Evolutionary conservation across 2,329 filamentous ascomycete genomes (phyloP), one percentile per base, ranked within the genome.

Genomic region (Fusarium buharicum): DNA sequence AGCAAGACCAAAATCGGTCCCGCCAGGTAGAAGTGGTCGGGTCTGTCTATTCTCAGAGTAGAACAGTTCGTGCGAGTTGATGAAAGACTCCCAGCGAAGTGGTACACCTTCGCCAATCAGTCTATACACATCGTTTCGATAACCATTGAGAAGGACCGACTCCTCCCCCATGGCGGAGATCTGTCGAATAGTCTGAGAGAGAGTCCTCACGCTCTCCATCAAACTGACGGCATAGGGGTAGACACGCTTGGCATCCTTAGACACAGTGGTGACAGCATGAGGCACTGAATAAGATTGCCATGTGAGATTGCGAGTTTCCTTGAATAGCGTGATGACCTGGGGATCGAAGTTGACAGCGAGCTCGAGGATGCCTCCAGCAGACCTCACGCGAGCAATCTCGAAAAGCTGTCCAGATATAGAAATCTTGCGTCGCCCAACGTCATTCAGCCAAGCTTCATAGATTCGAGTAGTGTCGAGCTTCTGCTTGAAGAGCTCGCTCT

Each of bases 201-300:
- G 90, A 0, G 93, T 98, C 55, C 93, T 87, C n/a, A 98, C 92
- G 71, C 93, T 98, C 78, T 99, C 95, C 93, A 99, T 99, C 66
- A 99, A 79, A 72, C 93, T 98, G 65, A 99, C 93, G 20, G 96
- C 95, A 72, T 96, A 99, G 0, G 95, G 95, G 70, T 99, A 99
- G 4, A 99, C 95, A 49, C 95, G 87, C 78, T 97, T 97, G n/a
- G 95, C 96, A 74, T 99, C 95, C 76, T 98, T 99, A 1, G 96
- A 96, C 50, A 97, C 92, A 63, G 92, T 98, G 76, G 90, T 96
- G 72, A 99, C 92, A 13, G 91, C 88, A 75, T 99, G 95, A 9
- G 96, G 96, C 20, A 99, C 92, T 53, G 92, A 90, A 75, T 93
- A 99, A 66, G 92, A 95, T 61, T 97, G 88, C 94, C 95, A 99